Evolutionary conservation across 139 green algal genomes (phyloP).

Genomic region (Asterochloris erici): DNA sequence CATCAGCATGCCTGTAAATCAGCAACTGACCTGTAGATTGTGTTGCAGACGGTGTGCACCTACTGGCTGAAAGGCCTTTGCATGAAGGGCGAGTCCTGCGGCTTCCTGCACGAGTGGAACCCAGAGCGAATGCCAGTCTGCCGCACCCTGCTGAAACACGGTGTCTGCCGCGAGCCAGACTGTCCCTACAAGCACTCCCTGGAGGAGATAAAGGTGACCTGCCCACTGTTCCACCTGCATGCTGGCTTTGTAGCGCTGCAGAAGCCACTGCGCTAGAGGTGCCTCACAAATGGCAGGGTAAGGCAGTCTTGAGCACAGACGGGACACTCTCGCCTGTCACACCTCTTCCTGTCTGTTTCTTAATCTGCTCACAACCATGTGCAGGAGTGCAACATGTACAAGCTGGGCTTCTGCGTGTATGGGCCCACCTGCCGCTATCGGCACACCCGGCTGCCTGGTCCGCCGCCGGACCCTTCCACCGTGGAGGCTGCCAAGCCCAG

Average conservation of each 20-base stretch:
- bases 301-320: background rate
- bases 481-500: slow-evolving; percentile 78
- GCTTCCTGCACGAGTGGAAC: slow-evolving; percentile 96
- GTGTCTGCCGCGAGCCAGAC: slow-evolving; percentile 89
- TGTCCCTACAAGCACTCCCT: slow-evolving; percentile 93
- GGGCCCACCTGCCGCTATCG: slow-evolving; percentile 89
- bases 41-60: slow-evolving; percentile 90
- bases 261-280: background rate
- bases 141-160: slow-evolving; percentile 70
- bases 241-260: background rate
- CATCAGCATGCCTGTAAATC: background rate
- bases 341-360: background rate
- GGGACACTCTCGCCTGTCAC: background rate
- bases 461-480: slow-evolving; percentile 55
- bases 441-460: slow-evolving; percentile 76
- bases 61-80: slow-evolving; percentile 96
- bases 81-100: slow-evolving; percentile 95
- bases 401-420: slow-evolving; percentile 96
- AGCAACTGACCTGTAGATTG: background rate
- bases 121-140: slow-evolving; percentile 84
- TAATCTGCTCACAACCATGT: background rate
- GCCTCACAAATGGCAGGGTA: background rate
- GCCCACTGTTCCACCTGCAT: background rate
- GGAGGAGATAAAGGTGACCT: slow-evolving; percentile 85
- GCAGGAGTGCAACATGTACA: slow-evolving; percentile 98